phyloP scores from a whole-genome alignment of 306 rosid species.

The Carpinus fangiana region DNA sequence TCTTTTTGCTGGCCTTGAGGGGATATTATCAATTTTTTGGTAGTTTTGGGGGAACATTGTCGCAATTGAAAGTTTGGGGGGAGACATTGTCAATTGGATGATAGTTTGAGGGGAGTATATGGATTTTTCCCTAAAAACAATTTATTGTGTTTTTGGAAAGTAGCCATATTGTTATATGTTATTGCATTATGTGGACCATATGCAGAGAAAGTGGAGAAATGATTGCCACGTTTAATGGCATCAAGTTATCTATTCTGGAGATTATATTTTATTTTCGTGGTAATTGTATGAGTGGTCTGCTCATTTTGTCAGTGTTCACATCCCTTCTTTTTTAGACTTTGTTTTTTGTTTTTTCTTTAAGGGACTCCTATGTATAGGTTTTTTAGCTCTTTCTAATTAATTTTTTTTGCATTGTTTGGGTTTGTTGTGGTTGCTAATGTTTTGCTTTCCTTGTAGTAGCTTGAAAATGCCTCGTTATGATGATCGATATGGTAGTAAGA shows the following conservation, averaged over 20 bases:
- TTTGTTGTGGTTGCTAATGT: neutral
- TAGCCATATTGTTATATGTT: no score
- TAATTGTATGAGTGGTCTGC: neutral
- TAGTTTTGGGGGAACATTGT: no score
- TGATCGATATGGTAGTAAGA: constrained; percentile 63
- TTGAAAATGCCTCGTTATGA: constrained; percentile 77
- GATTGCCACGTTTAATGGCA: neutral
- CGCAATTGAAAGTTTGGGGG: no score
- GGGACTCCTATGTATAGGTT: neutral
- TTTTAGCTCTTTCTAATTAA: neutral
- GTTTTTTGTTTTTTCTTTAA: neutral
- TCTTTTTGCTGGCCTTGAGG: no score
- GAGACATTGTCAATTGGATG: no score
- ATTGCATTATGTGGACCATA: neutral
- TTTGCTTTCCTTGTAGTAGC: constrained; percentile 1
- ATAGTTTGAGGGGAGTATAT: no score
- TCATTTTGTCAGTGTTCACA: neutral
- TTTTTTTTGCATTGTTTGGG: neutral
- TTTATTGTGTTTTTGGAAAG: no score
- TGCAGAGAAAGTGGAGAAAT: neutral
- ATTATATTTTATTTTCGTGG: neutral
- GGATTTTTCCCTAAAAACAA: no score
- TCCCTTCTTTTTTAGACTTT: neutral
- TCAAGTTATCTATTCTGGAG: neutral
- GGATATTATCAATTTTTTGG: no score